Evolutionary conservation across 345 rosid genomes (phyloP), one percentile per base, ranked within the genome.

Genomic region (Citrus unshiu): DNA sequence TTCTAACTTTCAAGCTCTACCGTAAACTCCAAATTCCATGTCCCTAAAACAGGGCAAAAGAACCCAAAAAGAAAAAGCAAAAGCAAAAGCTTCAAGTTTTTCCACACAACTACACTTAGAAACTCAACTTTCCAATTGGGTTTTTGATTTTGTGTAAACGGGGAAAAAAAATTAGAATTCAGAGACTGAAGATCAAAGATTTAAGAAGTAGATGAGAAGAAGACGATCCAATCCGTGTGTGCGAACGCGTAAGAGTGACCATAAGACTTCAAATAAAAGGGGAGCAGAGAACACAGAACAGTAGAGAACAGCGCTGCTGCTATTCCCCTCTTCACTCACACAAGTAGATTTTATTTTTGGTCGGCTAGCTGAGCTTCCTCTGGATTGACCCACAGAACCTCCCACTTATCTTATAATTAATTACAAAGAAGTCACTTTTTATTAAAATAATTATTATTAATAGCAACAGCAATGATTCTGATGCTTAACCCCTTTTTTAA

Each of bases 211-310:
- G 34, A 16, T 27, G 10, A 13, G 43, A 32, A 19, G 62, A 22
- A 32, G 64, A 12, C 35, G 49, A 70, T 70, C 66, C 0, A 61
- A 27, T 39, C 63, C 5, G 9, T 69, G 74, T 78, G 67, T 19
- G 77, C 75, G 75, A 75, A 74, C 83, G 89, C 87, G 86, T 84
- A 81, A 81, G 83, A 77, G 80, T 69, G 81, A 85, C 84, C 69
- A 34, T 65, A 30, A 72, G 73, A 39, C 75, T 63, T 79, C 62
- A 71, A 83, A 74, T 64, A 72, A n/a, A 77, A 40, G 74, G 59
- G 4, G 61, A 43, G 49, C 63, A 7, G 2, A 13, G 40, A 9
- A 49, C 63, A 3, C 1, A 13, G 27, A 9, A 49, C 60, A 57
- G 30, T 22, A 21, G 22, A 46, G n/a, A 9, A 62, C 68, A 34